Conservation (phyloP, 257 asterid genomes). For the Parsonsia alboflavescens region DNA sequence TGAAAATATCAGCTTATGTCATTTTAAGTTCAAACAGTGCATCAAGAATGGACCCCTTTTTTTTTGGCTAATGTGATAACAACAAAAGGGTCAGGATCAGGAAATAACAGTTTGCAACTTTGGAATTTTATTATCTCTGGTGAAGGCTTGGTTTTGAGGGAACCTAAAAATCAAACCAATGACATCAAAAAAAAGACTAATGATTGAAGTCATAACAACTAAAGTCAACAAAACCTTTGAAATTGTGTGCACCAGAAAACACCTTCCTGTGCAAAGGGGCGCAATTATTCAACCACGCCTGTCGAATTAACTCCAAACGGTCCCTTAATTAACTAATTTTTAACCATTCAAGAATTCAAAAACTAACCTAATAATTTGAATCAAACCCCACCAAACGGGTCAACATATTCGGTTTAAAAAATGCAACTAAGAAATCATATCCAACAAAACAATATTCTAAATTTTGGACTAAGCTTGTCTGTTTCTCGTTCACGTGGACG, state of each 20-base stretch:
- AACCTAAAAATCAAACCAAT: no score
- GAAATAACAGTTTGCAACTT: no score
- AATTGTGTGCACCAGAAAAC: neutral
- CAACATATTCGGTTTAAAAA: neutral
- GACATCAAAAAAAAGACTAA: neutral
- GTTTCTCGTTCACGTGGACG: neutral
- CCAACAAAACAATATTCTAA: neutral
- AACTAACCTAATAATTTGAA: neutral
- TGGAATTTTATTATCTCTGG: neutral
- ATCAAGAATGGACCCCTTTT: constrained; percentile 3
- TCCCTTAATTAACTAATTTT: no score
- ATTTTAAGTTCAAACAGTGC: neutral
- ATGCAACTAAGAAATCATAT: neutral
- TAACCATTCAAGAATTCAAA: neutral
- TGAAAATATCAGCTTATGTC: neutral
- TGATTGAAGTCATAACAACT: constrained; percentile 4
- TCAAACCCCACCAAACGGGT: neutral
- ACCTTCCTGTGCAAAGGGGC: neutral
- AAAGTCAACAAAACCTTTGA: neutral
- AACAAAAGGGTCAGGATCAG: constrained; percentile 1
- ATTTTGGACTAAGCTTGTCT: neutral
- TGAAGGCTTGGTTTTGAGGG: neutral
- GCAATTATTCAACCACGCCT: no score
- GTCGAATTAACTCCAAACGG: no score
- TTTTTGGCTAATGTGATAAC: neutral